Evolutionary conservation across 73 alveolate genomes (phyloP), one percentile per base, ranked within the genome.

Genomic region (Paramecium pentaurelia): DNA sequence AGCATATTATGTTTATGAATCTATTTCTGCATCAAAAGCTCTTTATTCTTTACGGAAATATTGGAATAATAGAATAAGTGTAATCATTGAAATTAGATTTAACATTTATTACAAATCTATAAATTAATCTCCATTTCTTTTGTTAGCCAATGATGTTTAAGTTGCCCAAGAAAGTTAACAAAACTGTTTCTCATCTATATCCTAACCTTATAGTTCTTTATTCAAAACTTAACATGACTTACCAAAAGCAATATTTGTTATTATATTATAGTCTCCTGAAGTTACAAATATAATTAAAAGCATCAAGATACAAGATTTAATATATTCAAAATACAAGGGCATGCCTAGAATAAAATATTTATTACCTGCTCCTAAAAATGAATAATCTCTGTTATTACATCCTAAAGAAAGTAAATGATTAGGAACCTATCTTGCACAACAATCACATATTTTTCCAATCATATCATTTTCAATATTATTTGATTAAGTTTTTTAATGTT

Each of bases 251-350:
- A 45, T 32, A 80, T 80, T 80, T 3, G 91, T 80, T n/a, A 80
- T 80, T 12, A 80, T 49, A 80, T 80, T 80, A 22, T 80, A 80
- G 49, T 80, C 91, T 45, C 91, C 91, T 20, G 91, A 80, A 8
- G 91, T 80, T 27, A 80, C 91, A 80, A 80, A 80, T 25, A 80
- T 44, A 34, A 80, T 49, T 25, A 80, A 47, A 10, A 80, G 51
- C 71, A 80, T 80, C 6, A 49, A 18, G 7, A 80, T 80, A 80
- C 91, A 80, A 45, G 64, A 25, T 47, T 80, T 80, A 3, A 80
- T 80, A 8, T 45, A 80, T 18, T 80, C 91, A 47, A 80, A 80
- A 47, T 80, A 80, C 25, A 80, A 80, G 45, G 91, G 91, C 58
- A 80, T 25, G 0, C 91, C 91, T 73, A 12, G n/a, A 37, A 36